Base-by-base conservation (phyloP, 2,329 filamentous ascomycete species). In the Phialophora tarda region DNA sequence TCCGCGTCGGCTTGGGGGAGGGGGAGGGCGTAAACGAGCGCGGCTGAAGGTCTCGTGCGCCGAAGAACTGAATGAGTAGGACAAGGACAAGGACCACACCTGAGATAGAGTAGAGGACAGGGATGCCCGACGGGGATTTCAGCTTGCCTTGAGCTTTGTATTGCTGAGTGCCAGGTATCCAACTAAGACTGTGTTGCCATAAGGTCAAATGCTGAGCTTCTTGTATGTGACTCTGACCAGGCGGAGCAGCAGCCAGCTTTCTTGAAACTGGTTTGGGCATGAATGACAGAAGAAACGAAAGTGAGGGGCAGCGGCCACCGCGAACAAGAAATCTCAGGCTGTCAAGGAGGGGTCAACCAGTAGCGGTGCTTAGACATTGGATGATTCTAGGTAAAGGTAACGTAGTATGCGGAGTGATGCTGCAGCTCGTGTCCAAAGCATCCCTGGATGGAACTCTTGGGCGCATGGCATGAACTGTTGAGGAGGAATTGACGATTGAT, bases 101-200 rank as follows among this genome's bases (percentile, higher is more conserved):
- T n/a, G 69, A 69, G 56, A 62, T 53, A 50, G 67, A 62, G 61
- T 71, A 70, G 32, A 73, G 59, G 55, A 68, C 57, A 34, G 71
- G 63, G 26, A 66, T 28, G 21, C 65, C 55, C 34, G 68, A 63
- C 24, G 47, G 53, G 55, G 67, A 55, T 53, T 63, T 68, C 62
- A 71, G 60, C 57, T 70, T 67, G 57, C 60, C 62, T 62, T 50
- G 62, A 1, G 65, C 47, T 55, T 53, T 64, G 62, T 66, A 68
- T 55, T 63, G 59, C 63, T 65, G 62, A 55, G 65, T 69, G 14
- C 65, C 68, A 50, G 68, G 65, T 41, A 67, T 67, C 54, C 48
- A 65, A 58, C 62, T 59, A 61, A 60, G 55, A 59, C 48, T 38
- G 21, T 50, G 53, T 50, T 67, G 68, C 68, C 59, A 67, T 54